Conservation (phyloP, 2,329 filamentous ascomycete genomes). For the Venturia asperata region DNA sequence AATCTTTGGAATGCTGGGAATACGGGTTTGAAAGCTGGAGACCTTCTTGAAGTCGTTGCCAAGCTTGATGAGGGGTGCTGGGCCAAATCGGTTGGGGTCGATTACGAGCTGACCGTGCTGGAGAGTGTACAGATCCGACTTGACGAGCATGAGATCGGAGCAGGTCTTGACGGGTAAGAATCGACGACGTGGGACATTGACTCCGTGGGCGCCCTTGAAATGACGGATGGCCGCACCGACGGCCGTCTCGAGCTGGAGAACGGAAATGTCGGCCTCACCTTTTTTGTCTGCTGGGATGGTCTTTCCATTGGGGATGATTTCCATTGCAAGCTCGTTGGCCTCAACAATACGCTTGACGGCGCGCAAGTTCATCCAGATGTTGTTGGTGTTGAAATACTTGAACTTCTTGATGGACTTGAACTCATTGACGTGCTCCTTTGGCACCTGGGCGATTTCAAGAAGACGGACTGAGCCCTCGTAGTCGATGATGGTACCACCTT, state of each 20-base stretch:
- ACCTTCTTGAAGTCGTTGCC: constrained; percentile 99
- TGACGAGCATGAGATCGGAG: constrained; percentile 98
- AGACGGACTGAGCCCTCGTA: constrained; percentile 95
- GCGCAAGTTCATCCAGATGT: constrained; percentile 98
- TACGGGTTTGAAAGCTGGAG: constrained; percentile 86
- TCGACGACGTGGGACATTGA: constrained; percentile 93
- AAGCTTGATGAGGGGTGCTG: constrained; percentile 96
- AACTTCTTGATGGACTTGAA: constrained; percentile 99
- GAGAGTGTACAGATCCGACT: constrained; percentile 97
- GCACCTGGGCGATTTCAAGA: constrained; percentile 97
- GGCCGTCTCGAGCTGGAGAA: constrained; percentile 96
- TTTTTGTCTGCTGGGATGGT: constrained; percentile 98
- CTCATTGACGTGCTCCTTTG: constrained; percentile 99
- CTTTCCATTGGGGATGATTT: constrained; percentile 99
- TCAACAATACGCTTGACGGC: constrained; percentile 98
- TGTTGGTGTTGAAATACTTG: constrained; percentile 99
- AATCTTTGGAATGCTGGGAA: constrained; percentile 82
- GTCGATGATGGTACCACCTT: constrained; percentile 99
- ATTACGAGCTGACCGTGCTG: constrained; percentile 98
- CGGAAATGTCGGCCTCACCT: constrained; percentile 95
- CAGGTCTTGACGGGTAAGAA: constrained; percentile 99
- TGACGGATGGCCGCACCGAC: constrained; percentile 98
- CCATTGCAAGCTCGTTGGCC: constrained; percentile 97
- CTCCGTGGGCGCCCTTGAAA: constrained; percentile 97
- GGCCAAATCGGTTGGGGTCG: constrained; percentile 92